Evolutionary conservation across 1,284 basidiomycete genomes (phyloP).

Genomic region (Marasmius sp.): DNA sequence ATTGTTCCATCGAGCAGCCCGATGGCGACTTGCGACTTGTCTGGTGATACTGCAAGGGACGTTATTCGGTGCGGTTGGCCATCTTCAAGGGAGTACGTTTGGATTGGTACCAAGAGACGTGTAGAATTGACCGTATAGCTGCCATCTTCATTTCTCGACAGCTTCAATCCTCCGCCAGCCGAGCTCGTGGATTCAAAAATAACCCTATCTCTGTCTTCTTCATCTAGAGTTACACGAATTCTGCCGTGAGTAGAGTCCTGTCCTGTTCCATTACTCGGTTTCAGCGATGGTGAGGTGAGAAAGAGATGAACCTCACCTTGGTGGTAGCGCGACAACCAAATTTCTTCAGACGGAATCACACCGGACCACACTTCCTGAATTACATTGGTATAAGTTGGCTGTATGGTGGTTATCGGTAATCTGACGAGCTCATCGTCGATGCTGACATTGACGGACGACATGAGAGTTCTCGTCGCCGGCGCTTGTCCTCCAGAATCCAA

Average conservation of each 20-base stretch:
- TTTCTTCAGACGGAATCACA: conserved; percentile 53
- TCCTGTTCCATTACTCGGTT: not conserved
- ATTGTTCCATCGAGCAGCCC: conserved; percentile 61
- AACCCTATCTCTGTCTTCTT: conserved; percentile 50
- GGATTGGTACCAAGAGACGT: conserved; percentile 11
- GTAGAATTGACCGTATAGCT: conserved; percentile 10
- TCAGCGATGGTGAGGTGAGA: not conserved
- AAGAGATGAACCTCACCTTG: not conserved
- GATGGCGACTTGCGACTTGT: conserved; percentile 56
- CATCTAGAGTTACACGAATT: conserved; percentile 50
- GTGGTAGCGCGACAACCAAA: conserved; percentile 73
- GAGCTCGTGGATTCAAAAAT: conserved; percentile 29
- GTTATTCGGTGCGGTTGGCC: conserved; percentile 51
- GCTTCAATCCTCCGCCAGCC: conserved; percentile 35
- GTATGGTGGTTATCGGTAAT: conserved; percentile 60
- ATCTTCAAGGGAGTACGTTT: conserved; percentile 12
- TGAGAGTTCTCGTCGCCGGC: not conserved
- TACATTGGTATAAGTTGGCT: conserved; percentile 59
- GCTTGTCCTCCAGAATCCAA: too few relatives aligned
- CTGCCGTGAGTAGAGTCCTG: conserved; percentile 59
- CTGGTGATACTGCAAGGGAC: conserved; percentile 61
- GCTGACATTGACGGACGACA: conserved; percentile 2
- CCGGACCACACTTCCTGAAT: conserved; percentile 60
- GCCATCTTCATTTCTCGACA: conserved; percentile 29
- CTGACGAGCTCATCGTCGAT: conserved; percentile 9